A percentile compares a stretch with the other conserved stretches of the same genome.
phyloP scores from a whole-genome alignment of 148 eudicot species.

The Fallopia convolvulus region DNA sequence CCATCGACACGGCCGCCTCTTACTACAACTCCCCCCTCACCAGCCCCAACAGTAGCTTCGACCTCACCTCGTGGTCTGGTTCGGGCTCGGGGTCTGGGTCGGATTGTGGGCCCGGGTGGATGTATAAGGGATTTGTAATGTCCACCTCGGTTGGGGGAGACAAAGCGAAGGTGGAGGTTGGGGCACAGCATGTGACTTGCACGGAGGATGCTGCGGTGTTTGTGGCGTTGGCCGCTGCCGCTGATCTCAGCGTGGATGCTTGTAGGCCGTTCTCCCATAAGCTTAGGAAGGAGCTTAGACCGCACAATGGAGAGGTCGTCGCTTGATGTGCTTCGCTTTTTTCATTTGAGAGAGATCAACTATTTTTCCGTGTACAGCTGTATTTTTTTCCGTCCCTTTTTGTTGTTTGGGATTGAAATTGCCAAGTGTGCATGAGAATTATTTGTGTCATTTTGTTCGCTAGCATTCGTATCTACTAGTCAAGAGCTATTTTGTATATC shows the following conservation, averaged over 20 bases:
- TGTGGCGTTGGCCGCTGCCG: slow-evolving; percentile 57
- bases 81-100: slow-evolving; percentile 37
- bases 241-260: slow-evolving; percentile 58
- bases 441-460: neutral
- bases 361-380: neutral
- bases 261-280: slow-evolving; percentile 42
- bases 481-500: neutral
- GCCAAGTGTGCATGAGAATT: neutral
- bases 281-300: slow-evolving; percentile 47
- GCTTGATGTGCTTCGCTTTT: neutral
- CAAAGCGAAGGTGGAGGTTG: slow-evolving; percentile 57
- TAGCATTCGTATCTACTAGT: neutral
- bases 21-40: slow-evolving; percentile 42
- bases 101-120: slow-evolving; percentile 15
- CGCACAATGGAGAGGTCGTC: neutral
- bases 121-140: slow-evolving; percentile 87
- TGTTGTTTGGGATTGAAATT: neutral
- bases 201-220: slow-evolving; percentile 64
- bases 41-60: slow-evolving; percentile 70
- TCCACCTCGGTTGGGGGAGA: slow-evolving; percentile 66
- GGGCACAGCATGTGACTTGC: slow-evolving; percentile 54
- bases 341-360: neutral
- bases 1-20: slow-evolving; percentile 39
- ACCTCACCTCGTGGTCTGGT: slow-evolving; percentile 56
- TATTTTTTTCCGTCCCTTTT: neutral